Conservation (phyloP, 2,329 filamentous ascomycete genomes). For the Teratosphaeria epicoccoides region DNA sequence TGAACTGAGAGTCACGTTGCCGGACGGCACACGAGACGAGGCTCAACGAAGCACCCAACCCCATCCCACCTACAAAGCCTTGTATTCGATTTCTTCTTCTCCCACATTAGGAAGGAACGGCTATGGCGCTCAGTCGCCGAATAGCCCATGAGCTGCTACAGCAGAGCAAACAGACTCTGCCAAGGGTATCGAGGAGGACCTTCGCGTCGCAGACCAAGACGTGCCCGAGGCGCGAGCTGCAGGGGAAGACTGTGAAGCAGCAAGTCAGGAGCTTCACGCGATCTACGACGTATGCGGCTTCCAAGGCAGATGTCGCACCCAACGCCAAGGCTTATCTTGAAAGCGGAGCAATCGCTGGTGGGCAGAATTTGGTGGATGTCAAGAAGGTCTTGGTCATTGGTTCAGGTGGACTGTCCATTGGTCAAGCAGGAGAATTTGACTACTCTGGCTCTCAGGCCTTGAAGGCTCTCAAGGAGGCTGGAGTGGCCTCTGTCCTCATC, state of each 20-base stretch:
- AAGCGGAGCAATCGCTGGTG: conserved; percentile 72
- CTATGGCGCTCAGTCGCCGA: conserved; percentile 26
- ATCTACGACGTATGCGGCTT: conserved; percentile 18
- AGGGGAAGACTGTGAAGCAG: conserved; percentile 8
- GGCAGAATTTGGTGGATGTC: conserved; percentile 69
- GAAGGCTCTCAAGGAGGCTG: conserved; percentile 93
- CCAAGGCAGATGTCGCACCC: conserved; percentile 55
- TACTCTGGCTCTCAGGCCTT: conserved; percentile 96
- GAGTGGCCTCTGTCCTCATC: conserved; percentile 81
- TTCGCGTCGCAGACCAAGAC: conserved; percentile 17
- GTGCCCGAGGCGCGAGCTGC: conserved; percentile 9
- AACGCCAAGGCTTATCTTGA: conserved; percentile 79
- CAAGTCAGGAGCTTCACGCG: conserved; percentile 18
- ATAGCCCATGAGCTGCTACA: conserved; percentile 21
- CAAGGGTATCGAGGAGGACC: conserved; percentile 17
- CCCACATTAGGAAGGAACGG: neutral
- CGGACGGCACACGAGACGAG: neutral
- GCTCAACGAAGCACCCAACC: neutral
- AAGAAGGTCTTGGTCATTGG: conserved; percentile 97
- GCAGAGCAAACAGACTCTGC: conserved; percentile 13
- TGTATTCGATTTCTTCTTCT: neutral
- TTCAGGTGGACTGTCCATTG: conserved; percentile 89
- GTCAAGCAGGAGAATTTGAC: conserved; percentile 95
- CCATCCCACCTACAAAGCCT: neutral
- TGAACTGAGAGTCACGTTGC: conserved; percentile 39